Evolutionary conservation across 2,329 filamentous ascomycete genomes (phyloP).

Genomic region (Diaporthe helianthi): DNA sequence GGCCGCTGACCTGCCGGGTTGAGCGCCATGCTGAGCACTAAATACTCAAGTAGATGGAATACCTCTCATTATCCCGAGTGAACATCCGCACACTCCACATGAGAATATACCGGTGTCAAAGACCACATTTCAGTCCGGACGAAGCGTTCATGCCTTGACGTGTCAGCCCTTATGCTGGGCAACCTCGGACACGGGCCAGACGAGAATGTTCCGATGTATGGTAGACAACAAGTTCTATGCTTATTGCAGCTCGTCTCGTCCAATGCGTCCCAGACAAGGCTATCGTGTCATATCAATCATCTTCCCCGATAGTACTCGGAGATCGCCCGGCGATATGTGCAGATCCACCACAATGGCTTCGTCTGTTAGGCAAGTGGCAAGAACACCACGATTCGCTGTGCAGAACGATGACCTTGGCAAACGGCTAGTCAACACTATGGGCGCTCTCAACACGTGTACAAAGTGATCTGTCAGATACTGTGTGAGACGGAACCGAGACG

Average conservation of each 20-base stretch:
- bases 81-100: not conserved
- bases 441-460: slow-evolving; percentile 2
- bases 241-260: not conserved
- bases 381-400: not conserved
- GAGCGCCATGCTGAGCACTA: not conserved
- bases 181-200: slow-evolving; percentile 28
- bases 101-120: not conserved
- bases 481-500: not conserved
- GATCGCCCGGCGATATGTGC: not conserved
- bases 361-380: not conserved
- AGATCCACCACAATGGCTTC: not conserved
- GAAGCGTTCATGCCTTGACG: slow-evolving; percentile 7
- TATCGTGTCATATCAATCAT: slow-evolving; percentile 24
- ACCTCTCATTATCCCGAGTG: not conserved
- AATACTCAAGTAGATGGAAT: not conserved
- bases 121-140: not conserved
- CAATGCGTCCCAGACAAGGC: not conserved
- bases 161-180: slow-evolving; percentile 29
- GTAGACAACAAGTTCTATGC: not conserved
- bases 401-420: not conserved
- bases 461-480: slow-evolving; percentile 13
- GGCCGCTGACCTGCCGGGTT: not conserved
- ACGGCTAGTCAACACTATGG: not conserved
- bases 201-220: slow-evolving; percentile 21
- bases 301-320: not conserved